phyloP scores from a whole-genome alignment of 495 filamentous ascomycete genomes.

The Penicillium tannophilum region DNA sequence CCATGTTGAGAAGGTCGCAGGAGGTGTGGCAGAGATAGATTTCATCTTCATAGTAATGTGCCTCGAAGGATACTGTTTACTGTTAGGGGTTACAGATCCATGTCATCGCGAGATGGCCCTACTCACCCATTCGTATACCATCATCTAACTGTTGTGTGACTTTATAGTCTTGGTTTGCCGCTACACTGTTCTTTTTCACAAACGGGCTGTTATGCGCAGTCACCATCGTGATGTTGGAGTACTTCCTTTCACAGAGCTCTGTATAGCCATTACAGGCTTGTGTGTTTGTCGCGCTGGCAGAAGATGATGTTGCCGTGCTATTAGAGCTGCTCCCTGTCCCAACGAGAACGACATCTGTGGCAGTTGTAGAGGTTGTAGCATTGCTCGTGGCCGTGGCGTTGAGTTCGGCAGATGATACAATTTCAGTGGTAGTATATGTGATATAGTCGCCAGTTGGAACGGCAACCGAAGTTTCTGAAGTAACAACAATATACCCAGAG shows the following conservation, averaged over 20 bases:
- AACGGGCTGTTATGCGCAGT: constrained; percentile 91
- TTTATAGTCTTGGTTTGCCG: constrained; percentile 72
- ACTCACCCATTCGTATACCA: constrained; percentile 75
- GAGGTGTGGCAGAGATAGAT: constrained; percentile 72
- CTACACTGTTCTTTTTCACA: constrained; percentile 63
- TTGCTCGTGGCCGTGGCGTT: constrained; percentile 31
- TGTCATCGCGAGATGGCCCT: neutral
- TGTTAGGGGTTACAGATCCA: neutral
- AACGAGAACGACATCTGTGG: constrained; percentile 30
- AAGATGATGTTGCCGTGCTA: constrained; percentile 37
- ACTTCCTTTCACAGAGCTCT: constrained; percentile 78
- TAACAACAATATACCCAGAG: constrained; percentile 37
- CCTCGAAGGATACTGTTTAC: constrained; percentile 73
- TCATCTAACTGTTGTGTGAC: constrained; percentile 80
- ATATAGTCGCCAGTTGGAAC: constrained; percentile 28
- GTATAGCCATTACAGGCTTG: constrained; percentile 82
- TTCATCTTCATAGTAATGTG: constrained; percentile 66
- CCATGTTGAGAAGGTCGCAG: constrained; percentile 78
- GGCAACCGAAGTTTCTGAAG: constrained; percentile 33
- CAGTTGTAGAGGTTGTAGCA: constrained; percentile 32
- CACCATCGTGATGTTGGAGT: constrained; percentile 87
- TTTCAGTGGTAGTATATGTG: constrained; percentile 22
- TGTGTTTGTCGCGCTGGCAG: constrained; percentile 61
- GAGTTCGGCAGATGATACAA: constrained; percentile 14
- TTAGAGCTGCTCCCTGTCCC: constrained; percentile 49